Evolutionary conservation across 2,329 filamentous ascomycete species (phyloP).

Genomic region (Diaporthe ilicicola): DNA sequence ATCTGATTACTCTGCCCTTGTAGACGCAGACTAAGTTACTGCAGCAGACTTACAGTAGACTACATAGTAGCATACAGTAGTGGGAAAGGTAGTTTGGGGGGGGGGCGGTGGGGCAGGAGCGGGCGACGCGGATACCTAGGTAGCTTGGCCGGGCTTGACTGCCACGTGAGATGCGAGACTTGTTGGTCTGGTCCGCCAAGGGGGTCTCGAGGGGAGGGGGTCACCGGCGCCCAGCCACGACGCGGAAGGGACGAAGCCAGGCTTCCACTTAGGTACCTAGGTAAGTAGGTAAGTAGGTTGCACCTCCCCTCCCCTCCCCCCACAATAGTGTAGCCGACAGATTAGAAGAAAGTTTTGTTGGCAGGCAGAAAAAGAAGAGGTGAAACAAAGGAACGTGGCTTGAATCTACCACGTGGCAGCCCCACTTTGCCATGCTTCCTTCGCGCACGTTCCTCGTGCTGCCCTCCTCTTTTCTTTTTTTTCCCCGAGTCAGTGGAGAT

Average conservation of each 20-base stretch:
- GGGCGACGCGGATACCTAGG: not conserved
- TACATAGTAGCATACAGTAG: not conserved
- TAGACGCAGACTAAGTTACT: not conserved
- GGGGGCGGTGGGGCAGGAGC: too few species aligned
- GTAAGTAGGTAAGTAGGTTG: too few species aligned
- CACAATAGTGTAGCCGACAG: too few species aligned
- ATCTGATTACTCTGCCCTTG: not conserved
- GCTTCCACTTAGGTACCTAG: not conserved
- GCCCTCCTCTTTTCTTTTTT: not conserved
- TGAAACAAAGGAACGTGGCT: conserved; percentile 25
- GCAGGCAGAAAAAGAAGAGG: not conserved
- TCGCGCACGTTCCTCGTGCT: conserved; percentile 16
- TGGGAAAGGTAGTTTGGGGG: too few species aligned
- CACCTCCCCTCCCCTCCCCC: too few species aligned
- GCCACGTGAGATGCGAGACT: conserved; percentile 17
- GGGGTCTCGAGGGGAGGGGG: too few species aligned
- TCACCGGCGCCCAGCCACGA: conserved; percentile 7
- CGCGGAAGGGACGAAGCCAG: not conserved
- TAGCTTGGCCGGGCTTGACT: not conserved
- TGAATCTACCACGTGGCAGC: conserved; percentile 33
- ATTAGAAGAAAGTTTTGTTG: not conserved
- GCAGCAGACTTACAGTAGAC: not conserved
- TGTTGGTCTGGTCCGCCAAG: not conserved
- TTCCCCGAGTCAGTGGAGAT: conserved; percentile 20
- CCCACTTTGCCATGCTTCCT: conserved; percentile 34